Evolutionary conservation across 805 yeast genomes (phyloP).

Genomic region (Kluyveromyces wickerhamii): DNA sequence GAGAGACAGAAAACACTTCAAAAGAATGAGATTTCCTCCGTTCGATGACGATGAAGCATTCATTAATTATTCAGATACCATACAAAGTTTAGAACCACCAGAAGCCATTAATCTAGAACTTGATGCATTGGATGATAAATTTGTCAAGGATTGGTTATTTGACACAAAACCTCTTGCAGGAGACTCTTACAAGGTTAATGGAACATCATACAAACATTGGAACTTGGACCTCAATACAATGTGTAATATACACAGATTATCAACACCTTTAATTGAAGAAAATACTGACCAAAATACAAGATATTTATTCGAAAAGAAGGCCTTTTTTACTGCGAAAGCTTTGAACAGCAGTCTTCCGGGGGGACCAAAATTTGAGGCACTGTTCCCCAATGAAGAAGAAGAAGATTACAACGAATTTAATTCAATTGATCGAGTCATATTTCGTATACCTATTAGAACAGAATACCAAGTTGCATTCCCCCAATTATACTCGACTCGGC

Average conservation of each 20-base stretch:
- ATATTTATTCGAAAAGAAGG: constrained; percentile 66
- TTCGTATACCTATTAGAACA: constrained; percentile 66
- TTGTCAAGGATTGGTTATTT: constrained; percentile 69
- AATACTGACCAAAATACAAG: constrained; percentile 47
- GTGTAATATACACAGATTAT: constrained; percentile 56
- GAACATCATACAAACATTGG: constrained; percentile 75
- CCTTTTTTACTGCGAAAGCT: constrained; percentile 88
- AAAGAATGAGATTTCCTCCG: constrained; percentile 89
- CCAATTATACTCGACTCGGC: constrained; percentile 69
- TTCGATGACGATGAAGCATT: constrained; percentile 98
- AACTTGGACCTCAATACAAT: constrained; percentile 49
- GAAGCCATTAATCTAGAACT: constrained; percentile 64
- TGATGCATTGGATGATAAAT: constrained; percentile 53
- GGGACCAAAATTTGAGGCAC: constrained; percentile 92
- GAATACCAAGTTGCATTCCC: constrained; percentile 88
- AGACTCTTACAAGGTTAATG: constrained; percentile 47
- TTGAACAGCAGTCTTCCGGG: constrained; percentile 83
- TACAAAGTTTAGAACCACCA: constrained; percentile 62
- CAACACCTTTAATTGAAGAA: constrained; percentile 65
- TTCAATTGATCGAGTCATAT: constrained; percentile 77
- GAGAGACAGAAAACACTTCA: constrained; percentile 80
- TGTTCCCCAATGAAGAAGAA: constrained; percentile 56
- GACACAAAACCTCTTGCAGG: constrained; percentile 69
- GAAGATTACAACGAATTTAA: constrained; percentile 89
- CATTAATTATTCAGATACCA: constrained; percentile 68